A percentile compares a stretch with the other conserved stretches of the same genome.
These are phyloP conservation scores for Warburgia ugandensis DNA, from an alignment of 164 flowering plant species.

Conservation along the genomic window DNA sequence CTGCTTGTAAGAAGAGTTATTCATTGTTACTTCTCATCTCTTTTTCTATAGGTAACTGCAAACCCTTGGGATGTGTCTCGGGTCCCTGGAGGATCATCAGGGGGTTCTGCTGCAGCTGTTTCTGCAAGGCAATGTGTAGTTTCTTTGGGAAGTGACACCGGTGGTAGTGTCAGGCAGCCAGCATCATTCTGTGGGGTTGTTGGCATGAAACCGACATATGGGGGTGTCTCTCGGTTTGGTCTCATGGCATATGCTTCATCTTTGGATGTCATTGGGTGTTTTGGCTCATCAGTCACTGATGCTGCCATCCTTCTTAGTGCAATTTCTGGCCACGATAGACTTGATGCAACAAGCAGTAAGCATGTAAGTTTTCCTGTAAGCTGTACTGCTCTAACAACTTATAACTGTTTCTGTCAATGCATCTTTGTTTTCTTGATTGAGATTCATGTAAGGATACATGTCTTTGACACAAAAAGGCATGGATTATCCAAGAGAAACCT, in stretches of 20 bases:
- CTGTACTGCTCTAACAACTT: too few species aligned
- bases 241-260: constrained; percentile 99
- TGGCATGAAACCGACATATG: constrained; percentile 95
- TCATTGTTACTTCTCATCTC: too few species aligned
- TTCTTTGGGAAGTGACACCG: constrained; percentile 93
- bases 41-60: constrained; percentile 67
- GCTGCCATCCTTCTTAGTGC: constrained; percentile 76
- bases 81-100: constrained; percentile 98
- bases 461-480: too few species aligned
- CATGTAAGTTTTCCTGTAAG: constrained; percentile 35
- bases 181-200: constrained; percentile 99
- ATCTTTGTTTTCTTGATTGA: too few species aligned
- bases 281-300: constrained; percentile 86
- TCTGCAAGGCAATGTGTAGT: constrained; percentile 93
- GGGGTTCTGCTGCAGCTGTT: constrained; percentile 98
- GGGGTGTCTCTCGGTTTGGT: constrained; percentile 95
- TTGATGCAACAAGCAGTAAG: constrained; percentile 85
- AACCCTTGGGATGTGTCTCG: constrained; percentile 92
- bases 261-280: constrained; percentile 90
- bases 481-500: too few species aligned
- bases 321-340: constrained; percentile 77
- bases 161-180: constrained; percentile 98
- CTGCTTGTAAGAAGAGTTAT: too few species aligned
- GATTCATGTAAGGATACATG: too few species aligned
- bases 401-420: too few species aligned